Evolutionary conservation across 2,329 filamentous ascomycete genomes (phyloP), one percentile per base, ranked within the genome.

Genomic region (Hypoxylon sp.): DNA sequence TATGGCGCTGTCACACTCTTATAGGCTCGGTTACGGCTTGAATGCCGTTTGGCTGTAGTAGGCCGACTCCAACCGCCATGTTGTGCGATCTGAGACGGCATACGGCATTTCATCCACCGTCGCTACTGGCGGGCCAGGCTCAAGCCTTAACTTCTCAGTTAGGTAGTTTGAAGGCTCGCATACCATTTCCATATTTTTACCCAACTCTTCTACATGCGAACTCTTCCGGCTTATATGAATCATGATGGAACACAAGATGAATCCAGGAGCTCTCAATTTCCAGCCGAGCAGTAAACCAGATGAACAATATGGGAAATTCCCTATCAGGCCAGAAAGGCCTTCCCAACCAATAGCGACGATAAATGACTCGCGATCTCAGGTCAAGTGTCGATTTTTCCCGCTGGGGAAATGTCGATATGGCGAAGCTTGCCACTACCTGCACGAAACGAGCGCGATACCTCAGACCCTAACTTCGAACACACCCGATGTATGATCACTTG

Each of bases 331-430:
- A 13, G 51, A 8, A 29, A 37, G 47, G 6, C 17, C 29, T 17
- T 37, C 7, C 46, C 29, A 46, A 24, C 17, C 13, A 4, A 11
- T 19, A 10, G 3, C 31, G 11, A 7, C 13, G 17, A 10, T 47
- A 6, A 58, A 42, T 17, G 54, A 67, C 27, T 31, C 48, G 1
- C 65, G 65, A 15, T 24, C 58, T 11, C 47, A 32, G n/a, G 19
- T 68, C 24, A 11, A 32, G 19, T 72, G 70, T 29, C 44, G 37
- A 15, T 72, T 59, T 32, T 70, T 65, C 39, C 65, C 62, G 17
- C 57, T 19, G n/a, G 70, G 70, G 24, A 13, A 32, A 5, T 72
- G 68, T 31, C 60, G 53, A 37, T 69, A 67, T 13, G 68, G 70
- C 4, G 37, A 63, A 6, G 32, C 37, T 44, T 72, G 70, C 51